Evolutionary conservation across 257 asterid genomes (phyloP), one percentile per base, ranked within the genome.

Genomic region (Nicotiana benthamiana): DNA sequence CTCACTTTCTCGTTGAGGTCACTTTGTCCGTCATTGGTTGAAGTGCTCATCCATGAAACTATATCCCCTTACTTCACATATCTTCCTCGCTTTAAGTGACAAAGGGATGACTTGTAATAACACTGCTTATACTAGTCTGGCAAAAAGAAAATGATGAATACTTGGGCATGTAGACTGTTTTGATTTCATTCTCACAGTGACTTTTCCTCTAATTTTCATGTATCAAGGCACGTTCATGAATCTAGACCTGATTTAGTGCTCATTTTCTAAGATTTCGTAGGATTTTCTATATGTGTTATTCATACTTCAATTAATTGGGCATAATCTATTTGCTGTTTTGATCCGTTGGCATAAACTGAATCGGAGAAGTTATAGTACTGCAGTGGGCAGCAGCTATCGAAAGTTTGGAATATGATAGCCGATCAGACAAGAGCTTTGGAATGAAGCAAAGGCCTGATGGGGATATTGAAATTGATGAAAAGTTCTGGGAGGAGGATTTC

Each of bases 381-480:
- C 93, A 95, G 99, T 95, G 99, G 99, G 99, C 99, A 27, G 98
- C 83, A 87, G 98, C 98, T 80, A 91, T 95, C 85, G 99, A 95
- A 85, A 92, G 87, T 83, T 85, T 95, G 81, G 97, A 93, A 63
- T 95, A 93, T 80, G 97, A 93, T 86, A 95, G 97, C 84, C 86
- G 84, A 63, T 90, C 98, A 34, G 98, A 95, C 88, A 90, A 91
- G 89, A 90, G 97, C 88, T 93, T 95, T 84, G 99, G 99, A 56
- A 93, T 95, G 97, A 95, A 89, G 68, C 94, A 92, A 82, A 89
- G 97, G 83, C 99, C 99, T 74, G 98, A 95, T 89, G 99, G 99
- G 54, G 99, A 95, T 87, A 92, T 95, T 65, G 99, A 95, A 87
- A 93, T 95, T 54, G 92, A 95, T 83, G 99, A 93, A 92, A 95